These are phyloP conservation scores for Ogataea paradorogensis DNA, from an alignment of 805 yeast genomes.

Conservation along the genomic window DNA sequence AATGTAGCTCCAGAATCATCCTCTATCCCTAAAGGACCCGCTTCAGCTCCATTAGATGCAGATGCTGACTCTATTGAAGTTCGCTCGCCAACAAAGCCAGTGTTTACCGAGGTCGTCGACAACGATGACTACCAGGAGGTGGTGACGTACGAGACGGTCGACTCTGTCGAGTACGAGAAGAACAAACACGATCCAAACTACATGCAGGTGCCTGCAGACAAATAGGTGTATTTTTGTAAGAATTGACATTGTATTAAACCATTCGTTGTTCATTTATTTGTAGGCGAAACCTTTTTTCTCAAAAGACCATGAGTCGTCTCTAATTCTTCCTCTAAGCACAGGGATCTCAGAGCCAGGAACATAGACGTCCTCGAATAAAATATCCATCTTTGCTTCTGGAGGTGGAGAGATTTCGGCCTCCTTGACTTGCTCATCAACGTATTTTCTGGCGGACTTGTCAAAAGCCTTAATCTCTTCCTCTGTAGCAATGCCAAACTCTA, in stretches of 20 bases:
- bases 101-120: constrained; percentile 32
- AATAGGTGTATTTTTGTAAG: constrained; percentile 12
- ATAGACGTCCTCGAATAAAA: constrained; percentile 94
- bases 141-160: constrained; percentile 46
- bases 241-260: constrained; percentile 7
- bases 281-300: constrained; percentile 39
- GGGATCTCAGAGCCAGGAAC: constrained; percentile 92
- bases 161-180: constrained; percentile 44
- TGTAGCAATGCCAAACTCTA: constrained; percentile 81
- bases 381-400: constrained; percentile 93
- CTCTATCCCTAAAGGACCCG: constrained; percentile 7
- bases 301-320: constrained; percentile 84
- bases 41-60: constrained; percentile 8
- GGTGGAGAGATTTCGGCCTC: constrained; percentile 92
- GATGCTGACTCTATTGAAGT: constrained; percentile 26
- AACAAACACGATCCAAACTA: constrained; percentile 49
- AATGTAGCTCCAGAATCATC: constrained; percentile 2
- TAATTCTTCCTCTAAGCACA: constrained; percentile 92
- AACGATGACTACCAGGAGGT: constrained; percentile 33
- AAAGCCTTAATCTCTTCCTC: constrained; percentile 93
- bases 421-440: constrained; percentile 91
- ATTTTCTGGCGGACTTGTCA: constrained; percentile 95
- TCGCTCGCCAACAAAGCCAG: constrained; percentile 24
- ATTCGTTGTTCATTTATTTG: constrained; percentile 24
- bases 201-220: constrained; percentile 34